Evolutionary conservation across 2,329 filamentous ascomycete species (phyloP).

Genomic region (Pestalotiopsis sp.): DNA sequence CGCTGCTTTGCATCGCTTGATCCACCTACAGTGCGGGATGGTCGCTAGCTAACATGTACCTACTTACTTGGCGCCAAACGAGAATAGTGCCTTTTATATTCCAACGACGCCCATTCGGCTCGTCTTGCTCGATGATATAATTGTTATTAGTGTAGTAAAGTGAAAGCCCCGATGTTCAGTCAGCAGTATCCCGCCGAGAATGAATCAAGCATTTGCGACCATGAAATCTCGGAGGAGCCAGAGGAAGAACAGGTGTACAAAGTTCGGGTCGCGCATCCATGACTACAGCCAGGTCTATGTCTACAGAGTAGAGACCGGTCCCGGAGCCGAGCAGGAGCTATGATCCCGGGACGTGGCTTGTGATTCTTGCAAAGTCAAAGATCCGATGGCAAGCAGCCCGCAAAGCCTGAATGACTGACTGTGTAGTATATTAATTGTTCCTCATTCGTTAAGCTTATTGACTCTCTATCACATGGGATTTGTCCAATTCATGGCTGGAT

Average conservation of each 20-base stretch:
- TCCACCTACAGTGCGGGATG: neutral
- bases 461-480: neutral
- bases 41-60: neutral
- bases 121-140: neutral
- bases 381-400: neutral
- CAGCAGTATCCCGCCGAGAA: neutral
- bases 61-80: neutral
- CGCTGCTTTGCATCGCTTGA: neutral
- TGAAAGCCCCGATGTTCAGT: neutral
- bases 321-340: neutral
- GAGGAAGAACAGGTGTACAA: neutral
- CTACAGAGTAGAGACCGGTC: neutral
- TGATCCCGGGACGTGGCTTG: neutral
- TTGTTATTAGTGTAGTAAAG: neutral
- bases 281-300: neutral
- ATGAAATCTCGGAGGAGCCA: neutral
- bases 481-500: neutral
- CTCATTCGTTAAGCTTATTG: neutral
- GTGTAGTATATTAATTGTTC: neutral
- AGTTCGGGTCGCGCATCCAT: neutral
- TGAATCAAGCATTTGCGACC: neutral
- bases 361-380: neutral
- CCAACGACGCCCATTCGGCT: neutral
- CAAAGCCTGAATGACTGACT: neutral
- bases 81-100: neutral